Evolutionary conservation across 2,329 filamentous ascomycete species (phyloP).

Genomic region (Alternaria gansuensis): DNA sequence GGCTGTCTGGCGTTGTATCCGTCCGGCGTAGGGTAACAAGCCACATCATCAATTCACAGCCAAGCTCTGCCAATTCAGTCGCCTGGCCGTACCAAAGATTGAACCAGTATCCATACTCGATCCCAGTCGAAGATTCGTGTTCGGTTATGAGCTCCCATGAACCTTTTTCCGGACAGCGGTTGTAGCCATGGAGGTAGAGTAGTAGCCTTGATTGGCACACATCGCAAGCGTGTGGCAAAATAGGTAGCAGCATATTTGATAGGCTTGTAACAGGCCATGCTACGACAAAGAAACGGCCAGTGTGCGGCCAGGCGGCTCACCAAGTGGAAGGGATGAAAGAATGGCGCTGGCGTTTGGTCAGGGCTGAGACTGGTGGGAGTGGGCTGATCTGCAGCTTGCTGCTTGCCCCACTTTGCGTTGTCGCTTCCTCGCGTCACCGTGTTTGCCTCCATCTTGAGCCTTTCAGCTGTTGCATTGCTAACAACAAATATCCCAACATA

Average conservation of each 20-base stretch:
- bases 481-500: not conserved
- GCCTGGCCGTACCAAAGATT: not conserved
- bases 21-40: not conserved
- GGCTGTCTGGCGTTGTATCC: not conserved
- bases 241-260: not conserved
- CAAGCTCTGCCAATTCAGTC: not conserved
- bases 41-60: conserved; percentile 2
- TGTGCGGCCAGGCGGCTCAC: not conserved
- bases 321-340: not conserved
- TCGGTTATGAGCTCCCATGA: conserved; percentile 3
- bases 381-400: not conserved
- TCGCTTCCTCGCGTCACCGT: conserved; percentile 2
- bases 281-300: not conserved
- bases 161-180: not conserved
- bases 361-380: not conserved
- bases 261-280: not conserved
- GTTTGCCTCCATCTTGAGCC: conserved; percentile 6
- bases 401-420: conserved; percentile 15
- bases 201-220: conserved; percentile 1
- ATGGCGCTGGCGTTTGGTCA: not conserved
- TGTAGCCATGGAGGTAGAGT: not conserved
- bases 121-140: not conserved
- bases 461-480: not conserved
- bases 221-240: conserved; percentile 1
- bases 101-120: not conserved